A percentile compares a stretch with the other conserved stretches of the same genome.
Conservation (phyloP, 2,329 filamentous ascomycete species). For the Drechslerella coelobrocha region DNA sequence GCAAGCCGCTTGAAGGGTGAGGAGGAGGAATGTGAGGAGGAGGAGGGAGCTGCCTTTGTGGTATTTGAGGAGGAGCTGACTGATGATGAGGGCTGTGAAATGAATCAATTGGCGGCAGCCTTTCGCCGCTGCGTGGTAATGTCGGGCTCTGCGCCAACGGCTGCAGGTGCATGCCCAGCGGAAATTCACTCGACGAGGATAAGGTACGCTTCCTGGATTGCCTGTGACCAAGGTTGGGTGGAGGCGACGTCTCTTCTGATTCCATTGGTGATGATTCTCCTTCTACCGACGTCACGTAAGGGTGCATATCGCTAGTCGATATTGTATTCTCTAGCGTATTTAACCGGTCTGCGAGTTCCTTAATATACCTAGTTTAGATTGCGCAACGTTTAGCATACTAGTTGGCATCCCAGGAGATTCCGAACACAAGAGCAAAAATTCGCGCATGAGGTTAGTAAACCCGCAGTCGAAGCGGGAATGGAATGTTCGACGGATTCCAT, state of each 20-base stretch:
- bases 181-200: conserved; percentile 57
- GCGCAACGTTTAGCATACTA: conserved; percentile 48
- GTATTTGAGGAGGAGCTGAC: conserved; percentile 53
- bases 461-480: conserved; percentile 48
- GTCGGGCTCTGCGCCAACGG: conserved; percentile 54
- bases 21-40: conserved; percentile 55
- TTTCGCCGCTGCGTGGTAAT: conserved; percentile 52
- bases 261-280: conserved; percentile 55
- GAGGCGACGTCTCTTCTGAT: conserved; percentile 55
- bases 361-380: conserved; percentile 73
- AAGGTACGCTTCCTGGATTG: conserved; percentile 62
- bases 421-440: conserved; percentile 30
- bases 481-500: conserved; percentile 50
- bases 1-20: conserved; percentile 52
- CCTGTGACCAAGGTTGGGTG: conserved; percentile 50
- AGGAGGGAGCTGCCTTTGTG: conserved; percentile 54
- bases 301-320: conserved; percentile 58
- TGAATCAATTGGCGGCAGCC: conserved; percentile 55
- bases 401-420: conserved; percentile 48
- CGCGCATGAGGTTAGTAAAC: conserved; percentile 51
- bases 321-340: conserved; percentile 82
- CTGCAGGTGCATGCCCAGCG: conserved; percentile 54
- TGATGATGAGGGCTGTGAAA: conserved; percentile 55
- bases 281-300: conserved; percentile 54
- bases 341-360: conserved; percentile 84